These are phyloP conservation scores for Taxawa tesnikishii DNA, from an alignment of 2,329 filamentous ascomycete species.

Conservation along the genomic window DNA sequence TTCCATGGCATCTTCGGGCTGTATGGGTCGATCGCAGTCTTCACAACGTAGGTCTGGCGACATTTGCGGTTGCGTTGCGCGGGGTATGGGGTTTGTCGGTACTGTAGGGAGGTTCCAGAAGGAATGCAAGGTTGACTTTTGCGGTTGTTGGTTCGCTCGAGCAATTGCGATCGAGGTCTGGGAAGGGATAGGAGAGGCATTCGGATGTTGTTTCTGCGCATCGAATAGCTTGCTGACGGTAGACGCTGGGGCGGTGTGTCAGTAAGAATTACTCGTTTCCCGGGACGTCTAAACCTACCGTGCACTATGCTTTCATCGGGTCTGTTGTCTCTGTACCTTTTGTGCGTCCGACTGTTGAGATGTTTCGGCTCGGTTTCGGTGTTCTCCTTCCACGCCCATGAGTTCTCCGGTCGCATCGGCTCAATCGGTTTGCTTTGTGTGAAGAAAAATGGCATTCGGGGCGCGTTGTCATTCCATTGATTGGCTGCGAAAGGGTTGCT, in stretches of 20 bases:
- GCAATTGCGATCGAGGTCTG: slow-evolving; percentile 11
- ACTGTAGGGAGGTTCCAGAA: slow-evolving; percentile 32
- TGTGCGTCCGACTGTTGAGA: slow-evolving; percentile 45
- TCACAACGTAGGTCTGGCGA: slow-evolving; percentile 23
- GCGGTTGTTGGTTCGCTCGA: slow-evolving; percentile 14
- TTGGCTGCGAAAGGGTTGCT: slow-evolving; percentile 22
- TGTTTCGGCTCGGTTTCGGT: slow-evolving; percentile 14
- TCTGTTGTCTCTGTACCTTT: slow-evolving; percentile 45
- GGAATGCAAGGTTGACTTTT: slow-evolving; percentile 33
- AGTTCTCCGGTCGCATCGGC: background rate
- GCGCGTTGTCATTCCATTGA: slow-evolving; percentile 6
- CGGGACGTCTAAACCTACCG: slow-evolving; percentile 26
- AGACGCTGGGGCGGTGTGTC: slow-evolving; percentile 23
- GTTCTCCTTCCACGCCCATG: background rate
- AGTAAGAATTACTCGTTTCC: slow-evolving; percentile 9
- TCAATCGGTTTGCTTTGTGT: slow-evolving; percentile 15
- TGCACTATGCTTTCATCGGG: slow-evolving; percentile 44
- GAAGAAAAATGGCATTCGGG: slow-evolving; percentile 16
- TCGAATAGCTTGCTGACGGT: slow-evolving; percentile 33
- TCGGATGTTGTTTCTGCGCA: slow-evolving; percentile 25
- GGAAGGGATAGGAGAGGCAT: slow-evolving; percentile 17
- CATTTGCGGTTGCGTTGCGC: slow-evolving; percentile 1
- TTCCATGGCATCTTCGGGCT: slow-evolving; percentile 21
- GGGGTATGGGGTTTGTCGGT: slow-evolving; percentile 9
- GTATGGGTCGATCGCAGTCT: slow-evolving; percentile 29